These are phyloP conservation scores for Aureobasidium sp. DNA, from an alignment of 2,329 filamentous ascomycete species.

Conservation along the genomic window DNA sequence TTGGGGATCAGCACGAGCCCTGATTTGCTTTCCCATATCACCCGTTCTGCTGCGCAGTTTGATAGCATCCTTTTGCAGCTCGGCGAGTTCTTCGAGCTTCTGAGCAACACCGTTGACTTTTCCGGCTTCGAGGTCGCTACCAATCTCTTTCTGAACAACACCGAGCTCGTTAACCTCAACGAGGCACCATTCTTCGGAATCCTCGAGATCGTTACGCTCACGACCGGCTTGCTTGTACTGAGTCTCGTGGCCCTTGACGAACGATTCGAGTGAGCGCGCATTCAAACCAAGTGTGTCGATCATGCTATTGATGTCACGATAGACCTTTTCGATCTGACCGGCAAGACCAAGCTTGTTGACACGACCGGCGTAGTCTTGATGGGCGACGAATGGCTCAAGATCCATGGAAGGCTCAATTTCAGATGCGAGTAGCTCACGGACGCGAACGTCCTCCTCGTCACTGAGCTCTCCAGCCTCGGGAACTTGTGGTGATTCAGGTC, in stretches of 20 bases:
- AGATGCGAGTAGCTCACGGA: slow-evolving; percentile 55
- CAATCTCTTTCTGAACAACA: slow-evolving; percentile 42
- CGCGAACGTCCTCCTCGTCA: slow-evolving; percentile 62
- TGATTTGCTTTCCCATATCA: slow-evolving; percentile 69
- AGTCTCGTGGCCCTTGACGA: slow-evolving; percentile 58
- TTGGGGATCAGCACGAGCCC: slow-evolving; percentile 59
- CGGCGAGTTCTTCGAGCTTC: slow-evolving; percentile 60
- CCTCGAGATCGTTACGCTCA: slow-evolving; percentile 55
- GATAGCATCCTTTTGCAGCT: slow-evolving; percentile 61
- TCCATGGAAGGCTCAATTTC: slow-evolving; percentile 53
- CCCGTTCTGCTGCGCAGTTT: slow-evolving; percentile 67
- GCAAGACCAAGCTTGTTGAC: slow-evolving; percentile 35
- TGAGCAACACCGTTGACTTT: slow-evolving; percentile 59
- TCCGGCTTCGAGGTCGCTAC: slow-evolving; percentile 57
- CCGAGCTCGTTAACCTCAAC: slow-evolving; percentile 66
- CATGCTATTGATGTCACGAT: slow-evolving; percentile 85
- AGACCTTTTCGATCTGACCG: slow-evolving; percentile 46
- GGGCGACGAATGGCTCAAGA: slow-evolving; percentile 59
- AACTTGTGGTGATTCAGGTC: slow-evolving; percentile 26
- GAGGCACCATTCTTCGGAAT: slow-evolving; percentile 56
- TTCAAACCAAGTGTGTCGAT: slow-evolving; percentile 88
- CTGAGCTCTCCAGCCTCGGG: slow-evolving; percentile 42
- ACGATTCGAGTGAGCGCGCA: slow-evolving; percentile 54
- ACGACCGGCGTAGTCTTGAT: slow-evolving; percentile 37
- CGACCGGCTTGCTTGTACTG: slow-evolving; percentile 45